Evolutionary conservation across 345 rosid genomes (phyloP).

Genomic region (Dovyalis caffra): DNA sequence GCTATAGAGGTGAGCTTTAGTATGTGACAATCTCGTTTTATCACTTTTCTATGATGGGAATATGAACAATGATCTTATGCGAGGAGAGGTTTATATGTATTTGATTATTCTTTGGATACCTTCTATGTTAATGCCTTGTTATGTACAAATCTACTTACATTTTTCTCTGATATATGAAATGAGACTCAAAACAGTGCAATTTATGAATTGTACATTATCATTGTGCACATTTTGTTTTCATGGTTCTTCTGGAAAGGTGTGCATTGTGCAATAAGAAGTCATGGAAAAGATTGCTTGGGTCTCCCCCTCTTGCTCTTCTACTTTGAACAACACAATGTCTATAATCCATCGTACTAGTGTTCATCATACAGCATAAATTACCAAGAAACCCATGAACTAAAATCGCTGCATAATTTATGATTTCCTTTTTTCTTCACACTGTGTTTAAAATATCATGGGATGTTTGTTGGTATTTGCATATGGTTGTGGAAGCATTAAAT

Average conservation of each 20-base stretch:
- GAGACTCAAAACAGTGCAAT: background rate
- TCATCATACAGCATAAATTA: background rate
- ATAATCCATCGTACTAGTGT: background rate
- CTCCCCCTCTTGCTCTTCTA: background rate
- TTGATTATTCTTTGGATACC: background rate
- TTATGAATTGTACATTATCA: background rate
- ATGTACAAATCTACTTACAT: background rate
- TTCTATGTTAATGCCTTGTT: background rate
- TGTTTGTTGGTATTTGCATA: background rate
- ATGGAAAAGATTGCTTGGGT: background rate
- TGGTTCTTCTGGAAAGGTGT: background rate
- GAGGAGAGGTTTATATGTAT: background rate
- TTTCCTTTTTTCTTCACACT: background rate
- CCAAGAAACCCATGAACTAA: background rate
- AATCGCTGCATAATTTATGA: background rate
- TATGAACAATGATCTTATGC: background rate
- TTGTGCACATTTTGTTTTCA: background rate
- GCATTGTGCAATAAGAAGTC: background rate
- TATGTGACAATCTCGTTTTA: background rate
- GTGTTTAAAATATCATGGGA: background rate
- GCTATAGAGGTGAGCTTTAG: conserved; percentile 60
- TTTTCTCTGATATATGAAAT: background rate
- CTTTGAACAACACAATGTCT: background rate
- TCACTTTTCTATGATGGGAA: background rate
- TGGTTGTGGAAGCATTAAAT: background rate